Evolutionary conservation across 2,329 filamentous ascomycete genomes (phyloP).

Genomic region (Trichoderma sp.): DNA sequence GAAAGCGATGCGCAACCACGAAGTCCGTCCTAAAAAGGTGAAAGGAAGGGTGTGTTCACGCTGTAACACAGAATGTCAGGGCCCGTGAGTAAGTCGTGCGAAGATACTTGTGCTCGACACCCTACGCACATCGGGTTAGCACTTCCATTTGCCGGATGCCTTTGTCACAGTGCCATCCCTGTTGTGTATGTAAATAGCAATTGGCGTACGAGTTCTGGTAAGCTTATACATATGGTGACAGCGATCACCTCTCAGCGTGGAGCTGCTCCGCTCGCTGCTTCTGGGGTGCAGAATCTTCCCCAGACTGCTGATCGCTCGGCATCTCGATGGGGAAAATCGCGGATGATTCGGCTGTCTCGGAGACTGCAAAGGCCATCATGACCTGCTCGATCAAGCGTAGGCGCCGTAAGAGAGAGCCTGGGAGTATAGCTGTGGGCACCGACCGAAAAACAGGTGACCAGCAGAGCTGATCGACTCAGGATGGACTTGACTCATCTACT

Average conservation of each 20-base stretch:
- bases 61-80: not conserved
- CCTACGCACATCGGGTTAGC: not conserved
- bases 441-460: not conserved
- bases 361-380: not conserved
- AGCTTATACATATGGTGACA: not conserved
- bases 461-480: too few species aligned
- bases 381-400: not conserved
- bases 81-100: not conserved
- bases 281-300: not conserved
- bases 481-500: not conserved
- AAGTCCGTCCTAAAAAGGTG: too few species aligned
- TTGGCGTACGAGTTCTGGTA: not conserved
- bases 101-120: not conserved
- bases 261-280: not conserved
- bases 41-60: not conserved
- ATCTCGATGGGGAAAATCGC: not conserved
- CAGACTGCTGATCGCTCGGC: not conserved
- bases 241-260: not conserved
- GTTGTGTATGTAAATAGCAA: too few species aligned
- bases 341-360: not conserved
- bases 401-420: not conserved
- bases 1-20: not conserved
- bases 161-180: not conserved
- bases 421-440: not conserved
- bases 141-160: not conserved